These are phyloP conservation scores for Rosa lucieae DNA, from an alignment of 306 rosid species.

Conservation along the genomic window DNA sequence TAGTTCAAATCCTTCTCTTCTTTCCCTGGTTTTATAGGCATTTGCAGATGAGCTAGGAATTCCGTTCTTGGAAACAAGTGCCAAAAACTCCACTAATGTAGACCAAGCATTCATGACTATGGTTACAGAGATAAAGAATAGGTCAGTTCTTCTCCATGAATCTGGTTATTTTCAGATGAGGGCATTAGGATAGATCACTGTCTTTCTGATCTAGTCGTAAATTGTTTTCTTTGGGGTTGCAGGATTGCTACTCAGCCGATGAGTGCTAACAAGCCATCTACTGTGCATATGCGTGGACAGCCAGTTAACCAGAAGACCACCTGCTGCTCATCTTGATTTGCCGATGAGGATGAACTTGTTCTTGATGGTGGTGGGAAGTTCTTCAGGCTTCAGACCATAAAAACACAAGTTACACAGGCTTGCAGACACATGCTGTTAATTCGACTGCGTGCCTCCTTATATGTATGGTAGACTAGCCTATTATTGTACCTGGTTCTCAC, in stretches of 20 bases:
- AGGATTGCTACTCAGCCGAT: slow-evolving; percentile 82
- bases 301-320: slow-evolving; percentile 65
- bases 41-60: slow-evolving; percentile 82
- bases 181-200: background rate
- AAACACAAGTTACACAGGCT: background rate
- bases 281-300: slow-evolving; percentile 73
- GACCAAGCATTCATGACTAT: slow-evolving; percentile 85
- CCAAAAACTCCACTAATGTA: slow-evolving; percentile 65
- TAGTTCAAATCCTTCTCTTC: background rate
- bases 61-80: slow-evolving; percentile 87
- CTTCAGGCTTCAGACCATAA: background rate
- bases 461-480: slow-evolving; percentile 3
- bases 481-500: background rate
- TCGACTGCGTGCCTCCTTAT: background rate
- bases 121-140: slow-evolving; percentile 75
- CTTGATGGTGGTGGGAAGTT: slow-evolving; percentile 2
- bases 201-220: background rate
- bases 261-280: slow-evolving; percentile 44
- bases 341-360: background rate
- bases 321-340: slow-evolving; percentile 59
- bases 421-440: background rate
- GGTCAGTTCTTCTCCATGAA: slow-evolving; percentile 30
- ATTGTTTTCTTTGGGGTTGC: slow-evolving; percentile 15
- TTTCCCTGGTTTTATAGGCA: slow-evolving; percentile 41
- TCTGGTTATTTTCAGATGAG: background rate